Base-by-base conservation (phyloP, 345 rosid species). In the Lagerstroemia speciosa region DNA sequence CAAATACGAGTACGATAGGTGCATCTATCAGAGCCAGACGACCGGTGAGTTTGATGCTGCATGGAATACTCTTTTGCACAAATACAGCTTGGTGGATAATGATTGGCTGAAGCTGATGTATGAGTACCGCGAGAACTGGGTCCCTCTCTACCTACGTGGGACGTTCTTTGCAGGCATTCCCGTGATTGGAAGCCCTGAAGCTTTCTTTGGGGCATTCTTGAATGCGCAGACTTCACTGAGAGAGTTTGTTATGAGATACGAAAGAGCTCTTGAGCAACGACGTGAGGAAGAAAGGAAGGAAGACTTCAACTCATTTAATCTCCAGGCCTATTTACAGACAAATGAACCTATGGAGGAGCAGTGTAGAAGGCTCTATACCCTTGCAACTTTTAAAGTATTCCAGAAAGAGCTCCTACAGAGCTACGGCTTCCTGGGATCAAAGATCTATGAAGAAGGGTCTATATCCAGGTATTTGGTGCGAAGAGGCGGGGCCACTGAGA, bases 281-380 rank as follows among this genome's bases (percentile, higher is more conserved):
- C 83, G 92, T 0, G 93, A 89, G 70, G 91, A 90, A 68, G 98
- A 90, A 78, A 80, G 82, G 36, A 87, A 87, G 78, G 96, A 89
- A 76, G 98, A 93, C 79, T 93, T 84, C 67, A 89, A 83, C 69
- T 82, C 89, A 22, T 84, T 74, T 70, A 89, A 86, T 77, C 60
- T 86, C 68, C 96, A 86, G 79, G 86, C 86, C 7, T 80, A 77
- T 73, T 78, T 85, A 22, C 90, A 86, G 75, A 87, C 97, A 27
- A 89, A 84, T 68, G 97, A 89, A 72, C 93, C 88, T 0, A 78
- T 93, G 33, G 98, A 90, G 78, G 97, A 89, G 65, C 97, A 89
- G 43, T 86, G 97, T 63, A 83, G 90, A 79, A 81, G 84, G 76
- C 83, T 90, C 7, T 93, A 93, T 71, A 90, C 98, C 15, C 86